Base-by-base conservation (phyloP, 1,284 basidiomycete genomes). In the Mycena citricolor region DNA sequence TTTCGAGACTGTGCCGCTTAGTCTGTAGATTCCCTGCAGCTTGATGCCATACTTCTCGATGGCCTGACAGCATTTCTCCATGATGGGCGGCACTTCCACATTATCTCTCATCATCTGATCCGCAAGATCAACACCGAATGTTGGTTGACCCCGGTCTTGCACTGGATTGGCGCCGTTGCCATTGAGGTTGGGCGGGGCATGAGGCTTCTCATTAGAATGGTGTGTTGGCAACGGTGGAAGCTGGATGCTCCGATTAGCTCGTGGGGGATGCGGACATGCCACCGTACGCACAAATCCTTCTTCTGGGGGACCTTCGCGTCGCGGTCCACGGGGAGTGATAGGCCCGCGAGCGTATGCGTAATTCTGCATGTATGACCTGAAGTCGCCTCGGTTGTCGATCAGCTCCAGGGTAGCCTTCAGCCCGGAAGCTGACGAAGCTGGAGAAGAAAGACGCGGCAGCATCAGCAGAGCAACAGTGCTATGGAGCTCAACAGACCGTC, bases 281-380 rank as follows among this genome's bases (percentile, higher is more conserved):
- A n/a, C n/a, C 24, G 14, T 5, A 75, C 86, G 59, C 64, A 93
- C 90, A 68, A 89, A 93, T 42, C 90, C 89, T 64, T 94, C 89
- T 45, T 94, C 88, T 51, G 78, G 73, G 5, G 89, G 89, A 4
- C 90, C 91, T 52, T 92, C 89, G 55, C 91, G 71, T 46, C 88
- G 74, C 14, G 86, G 90, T 8, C 86, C 90, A 37, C 81, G 76
- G 25, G 74, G 67, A 12, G 77, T 69, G 30, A 59, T 62, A 42
- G 73, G 71, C 2, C 81, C 90, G 51, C 90, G 86, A 5, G 90
- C 90, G 54, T 83, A 87, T 1, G 90, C 86, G 61, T 97, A 99
- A 61, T 97, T 93, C 62, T 97, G 90, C 94, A 99, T 97, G 65
- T 89, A 99, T 16, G 79, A 80, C 68, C 90, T 95, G 70, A 99